Evolutionary conservation across 176 grass and related monocot species (phyloP).

Genomic region (Typha latifolia): DNA sequence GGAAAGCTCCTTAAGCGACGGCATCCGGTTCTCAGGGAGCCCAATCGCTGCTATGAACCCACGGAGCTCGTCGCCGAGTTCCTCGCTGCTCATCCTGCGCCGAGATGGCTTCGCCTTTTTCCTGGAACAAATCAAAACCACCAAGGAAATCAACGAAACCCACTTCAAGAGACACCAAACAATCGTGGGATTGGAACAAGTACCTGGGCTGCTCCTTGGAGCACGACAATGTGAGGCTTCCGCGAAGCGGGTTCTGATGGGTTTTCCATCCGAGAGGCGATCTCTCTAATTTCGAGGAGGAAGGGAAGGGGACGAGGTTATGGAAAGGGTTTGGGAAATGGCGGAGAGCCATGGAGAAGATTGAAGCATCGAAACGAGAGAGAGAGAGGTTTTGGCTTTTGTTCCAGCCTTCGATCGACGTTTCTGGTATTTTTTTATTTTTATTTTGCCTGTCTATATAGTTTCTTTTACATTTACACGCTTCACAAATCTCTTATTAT

Average conservation of each 20-base stretch:
- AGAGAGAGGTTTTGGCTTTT: no score
- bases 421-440: no score
- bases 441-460: no score
- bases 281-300: not conserved
- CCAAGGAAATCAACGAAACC: not conserved
- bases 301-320: not conserved
- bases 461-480: no score
- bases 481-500: no score
- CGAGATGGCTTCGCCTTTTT: slow-evolving; percentile 17
- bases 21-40: slow-evolving; percentile 21
- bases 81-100: slow-evolving; percentile 18
- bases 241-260: not conserved
- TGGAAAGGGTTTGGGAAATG: slow-evolving; percentile 2
- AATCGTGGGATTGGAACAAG: not conserved
- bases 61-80: slow-evolving; percentile 25
- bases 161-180: not conserved
- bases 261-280: not conserved
- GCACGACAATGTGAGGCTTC: not conserved
- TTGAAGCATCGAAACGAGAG: not conserved
- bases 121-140: not conserved
- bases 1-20: slow-evolving; percentile 26
- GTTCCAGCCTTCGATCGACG: no score
- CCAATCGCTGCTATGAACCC: slow-evolving; percentile 23
- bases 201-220: not conserved
- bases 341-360: not conserved